Evolutionary conservation across 352 stramenopile genomes (phyloP), one percentile per base, ranked within the genome.

Genomic region (Saprolegnia parasitica): DNA sequence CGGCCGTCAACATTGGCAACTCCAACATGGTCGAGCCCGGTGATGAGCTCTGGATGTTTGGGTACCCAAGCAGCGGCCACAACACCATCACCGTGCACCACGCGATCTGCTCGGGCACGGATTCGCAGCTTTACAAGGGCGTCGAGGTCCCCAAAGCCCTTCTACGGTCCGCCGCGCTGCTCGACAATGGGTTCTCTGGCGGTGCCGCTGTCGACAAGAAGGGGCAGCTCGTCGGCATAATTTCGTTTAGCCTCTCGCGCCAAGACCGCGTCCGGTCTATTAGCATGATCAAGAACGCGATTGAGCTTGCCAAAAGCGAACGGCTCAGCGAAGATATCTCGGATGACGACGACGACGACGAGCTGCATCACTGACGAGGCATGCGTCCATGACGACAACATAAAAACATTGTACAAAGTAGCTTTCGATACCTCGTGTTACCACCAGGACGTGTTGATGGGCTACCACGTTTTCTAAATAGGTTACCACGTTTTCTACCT

Each of bases 31-130:
- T 95, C 21, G 87, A 95, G 65, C 87, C 87, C 16, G 87, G 87
- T 26, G 87, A 95, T 67, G 87, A 95, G 65, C 92, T 95, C 85
- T 95, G 87, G 87, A 95, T 95, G 87, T 95, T 95, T 77, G 87
- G 87, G 11, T 95, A 95, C 61, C 87, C 87, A 21, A 95, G 87
- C 73, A 92, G 83, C 52, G 87, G 87, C 21, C 87, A 95, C 77
- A 95, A 95, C 72, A 95, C 87, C 24, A 95, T 95, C 75, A 95
- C 87, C 1, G 87, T 95, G 64, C 87, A 95, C 71, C 85, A 93
- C 65, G 87, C 87, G n/a, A 95, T 95, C 66, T 95, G 87, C 71
- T 95, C 87, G 4, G 87, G 87, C 55, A 95, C 87, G 29, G 87
- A 95, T 71, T 92, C 84, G 63, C 87, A 95, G 74, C 75, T 92